Base-by-base conservation (phyloP, 257 asterid species). In the Scutellaria minor region DNA sequence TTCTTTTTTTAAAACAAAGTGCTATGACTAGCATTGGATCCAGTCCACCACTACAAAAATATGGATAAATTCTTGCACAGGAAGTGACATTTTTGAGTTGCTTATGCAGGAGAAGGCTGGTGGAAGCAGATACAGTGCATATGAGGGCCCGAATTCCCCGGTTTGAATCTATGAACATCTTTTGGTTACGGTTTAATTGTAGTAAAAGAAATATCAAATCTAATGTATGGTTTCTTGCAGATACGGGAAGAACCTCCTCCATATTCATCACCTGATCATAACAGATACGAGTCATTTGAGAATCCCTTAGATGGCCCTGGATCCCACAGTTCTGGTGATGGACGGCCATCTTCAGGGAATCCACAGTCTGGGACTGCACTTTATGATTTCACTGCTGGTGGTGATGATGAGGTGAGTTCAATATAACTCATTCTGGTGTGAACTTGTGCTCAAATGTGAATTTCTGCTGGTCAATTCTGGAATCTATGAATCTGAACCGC, bases 221-320 rank as follows among this genome's bases (percentile, higher is more conserved):
- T 79, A 64, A 76, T 57, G 41, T 73, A 70, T 68, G 61, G 57
- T n/a, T 54, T 64, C 66, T 72, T 81, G 71, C 88, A 95, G 99
- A 86, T 88, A 59, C 82, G 96, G 80, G 99, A 90, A 84, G 98
- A 90, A 70, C 99, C 99, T 77, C 99, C 98, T n/a, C 97, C 99
- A 45, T 92, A 95, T 81, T 92, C 99, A 68, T 88, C 99, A 40
- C 99, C 99, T 75, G 87, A 56, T 58, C 87, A 82, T 75, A 84
- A 83, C 83, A 88, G 96, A 74, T 72, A 84, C 18, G 96, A 87
- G 79, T 90, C 99, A 68, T 88, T 92, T 75, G 99, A 87, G 79
- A 95, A 95, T 82, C 98, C 98, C 42, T 86, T 95, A 84, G 96
- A 97, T 55, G 91, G 95, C 45, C 35, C 90, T 60, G 91, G 86